Conservation (phyloP, 306 rosid species). For the Inga leiocalycina region DNA sequence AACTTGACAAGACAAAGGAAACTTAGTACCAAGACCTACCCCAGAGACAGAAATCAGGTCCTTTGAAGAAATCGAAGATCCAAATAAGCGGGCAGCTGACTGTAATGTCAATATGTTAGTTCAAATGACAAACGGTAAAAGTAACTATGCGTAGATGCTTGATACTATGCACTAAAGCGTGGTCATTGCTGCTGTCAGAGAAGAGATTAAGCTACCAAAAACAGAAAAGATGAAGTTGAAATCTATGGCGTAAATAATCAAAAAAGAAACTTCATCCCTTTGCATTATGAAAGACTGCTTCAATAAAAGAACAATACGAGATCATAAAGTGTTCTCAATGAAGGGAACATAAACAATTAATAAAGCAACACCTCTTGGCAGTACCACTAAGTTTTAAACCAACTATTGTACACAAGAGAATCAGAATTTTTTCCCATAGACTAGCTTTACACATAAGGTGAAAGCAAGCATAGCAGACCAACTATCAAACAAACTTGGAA, state of each 20-base stretch:
- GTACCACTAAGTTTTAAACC: neutral
- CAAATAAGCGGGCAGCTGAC: conserved; percentile 96
- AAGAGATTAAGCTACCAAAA: neutral
- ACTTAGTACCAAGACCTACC: conserved; percentile 42
- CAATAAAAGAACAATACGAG: neutral
- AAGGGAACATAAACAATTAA: neutral
- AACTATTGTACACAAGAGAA: neutral
- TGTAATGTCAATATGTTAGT: conserved; percentile 41
- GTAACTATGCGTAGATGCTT: neutral
- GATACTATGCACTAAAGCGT: neutral
- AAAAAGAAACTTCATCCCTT: neutral
- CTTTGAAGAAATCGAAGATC: conserved; percentile 72
- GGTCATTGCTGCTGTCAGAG: neutral
- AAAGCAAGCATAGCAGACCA: neutral
- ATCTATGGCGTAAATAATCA: neutral
- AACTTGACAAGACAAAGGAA: neutral
- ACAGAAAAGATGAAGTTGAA: neutral
- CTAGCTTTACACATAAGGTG: neutral
- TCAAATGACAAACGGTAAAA: conserved; percentile 7
- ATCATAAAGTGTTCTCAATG: neutral
- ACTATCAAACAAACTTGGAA: neutral
- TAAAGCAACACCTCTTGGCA: neutral
- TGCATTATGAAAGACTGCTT: neutral
- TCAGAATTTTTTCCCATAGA: neutral
- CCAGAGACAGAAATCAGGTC: conserved; percentile 71